A percentile compares a stretch with the other conserved stretches of the same genome.
Conservation (phyloP, 306 rosid species). For the Casuarina cunninghamiana region DNA sequence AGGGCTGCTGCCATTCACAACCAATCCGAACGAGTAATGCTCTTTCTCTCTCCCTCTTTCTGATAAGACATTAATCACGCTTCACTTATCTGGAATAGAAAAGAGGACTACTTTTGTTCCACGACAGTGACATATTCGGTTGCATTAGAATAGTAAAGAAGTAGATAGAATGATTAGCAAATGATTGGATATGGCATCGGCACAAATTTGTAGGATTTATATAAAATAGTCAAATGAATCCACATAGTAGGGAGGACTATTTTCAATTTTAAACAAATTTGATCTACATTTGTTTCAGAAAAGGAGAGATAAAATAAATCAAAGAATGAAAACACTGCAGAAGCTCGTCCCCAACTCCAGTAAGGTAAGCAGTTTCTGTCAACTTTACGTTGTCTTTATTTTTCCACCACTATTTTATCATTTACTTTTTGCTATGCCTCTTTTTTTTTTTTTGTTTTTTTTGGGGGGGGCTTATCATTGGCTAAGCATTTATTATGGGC, state of each 20-base stretch:
- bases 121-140: not conserved
- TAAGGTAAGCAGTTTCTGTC: conserved; percentile 63
- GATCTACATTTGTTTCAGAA: conserved; percentile 47
- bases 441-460: not conserved
- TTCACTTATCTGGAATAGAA: not conserved
- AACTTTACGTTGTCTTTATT: conserved; percentile 4
- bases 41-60: not conserved
- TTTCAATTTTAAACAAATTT: not conserved
- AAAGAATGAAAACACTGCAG: conserved; percentile 93
- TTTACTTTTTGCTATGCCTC: not conserved
- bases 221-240: not conserved
- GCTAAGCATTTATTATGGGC: too few relatives aligned
- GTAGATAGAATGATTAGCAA: not conserved
- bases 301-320: conserved; percentile 97
- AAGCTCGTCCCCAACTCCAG: conserved; percentile 98
- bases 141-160: not conserved
- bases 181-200: conserved; percentile 5
- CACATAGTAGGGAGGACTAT: not conserved
- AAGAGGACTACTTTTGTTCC: not conserved
- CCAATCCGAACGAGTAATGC: conserved; percentile 86
- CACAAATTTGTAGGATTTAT: not conserved
- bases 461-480: not conserved
- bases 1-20: conserved; percentile 91
- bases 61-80: not conserved
- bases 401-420: not conserved